A percentile compares a stretch with the other conserved stretches of the same genome.
Conservation (phyloP, 371 early-diverging fungal species). For the Umbelopsis sp. region DNA sequence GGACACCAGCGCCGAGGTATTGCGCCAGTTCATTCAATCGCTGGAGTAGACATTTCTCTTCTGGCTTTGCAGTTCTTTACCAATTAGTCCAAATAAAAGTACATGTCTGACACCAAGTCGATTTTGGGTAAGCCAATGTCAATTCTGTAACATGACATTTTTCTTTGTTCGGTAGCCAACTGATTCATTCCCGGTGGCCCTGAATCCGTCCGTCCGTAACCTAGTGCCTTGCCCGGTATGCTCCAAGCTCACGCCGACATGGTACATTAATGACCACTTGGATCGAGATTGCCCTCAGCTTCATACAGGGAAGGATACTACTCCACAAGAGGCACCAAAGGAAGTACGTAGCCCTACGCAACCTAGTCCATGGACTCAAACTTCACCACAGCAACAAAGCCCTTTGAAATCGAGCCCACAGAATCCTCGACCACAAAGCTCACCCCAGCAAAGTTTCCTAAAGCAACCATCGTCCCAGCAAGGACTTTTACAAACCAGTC, state of each 20-base stretch:
- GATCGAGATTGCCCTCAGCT: constrained; percentile 7
- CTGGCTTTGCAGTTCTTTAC: neutral
- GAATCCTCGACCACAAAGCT: neutral
- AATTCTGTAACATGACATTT: neutral
- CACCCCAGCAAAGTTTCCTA: neutral
- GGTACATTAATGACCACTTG: constrained; percentile 9
- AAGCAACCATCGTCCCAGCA: neutral
- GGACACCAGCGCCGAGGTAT: neutral
- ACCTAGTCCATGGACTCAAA: neutral
- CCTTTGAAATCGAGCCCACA: neutral
- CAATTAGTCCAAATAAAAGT: neutral
- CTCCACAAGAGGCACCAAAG: neutral
- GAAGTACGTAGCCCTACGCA: neutral
- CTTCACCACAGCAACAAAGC: neutral
- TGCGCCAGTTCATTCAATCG: constrained; percentile 1
- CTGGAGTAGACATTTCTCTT: neutral
- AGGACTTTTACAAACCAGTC: too few relatives aligned
- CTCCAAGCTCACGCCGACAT: neutral
- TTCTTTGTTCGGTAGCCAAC: neutral
- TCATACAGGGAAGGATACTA: neutral
- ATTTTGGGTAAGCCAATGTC: constrained; percentile 2
- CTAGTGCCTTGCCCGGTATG: constrained; percentile 10
- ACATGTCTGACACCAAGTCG: neutral
- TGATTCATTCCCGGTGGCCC: too few relatives aligned
- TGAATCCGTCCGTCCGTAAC: neutral